Base-by-base conservation (phyloP, 2,329 filamentous ascomycete species). In the Akanthomyces muscarius region DNA sequence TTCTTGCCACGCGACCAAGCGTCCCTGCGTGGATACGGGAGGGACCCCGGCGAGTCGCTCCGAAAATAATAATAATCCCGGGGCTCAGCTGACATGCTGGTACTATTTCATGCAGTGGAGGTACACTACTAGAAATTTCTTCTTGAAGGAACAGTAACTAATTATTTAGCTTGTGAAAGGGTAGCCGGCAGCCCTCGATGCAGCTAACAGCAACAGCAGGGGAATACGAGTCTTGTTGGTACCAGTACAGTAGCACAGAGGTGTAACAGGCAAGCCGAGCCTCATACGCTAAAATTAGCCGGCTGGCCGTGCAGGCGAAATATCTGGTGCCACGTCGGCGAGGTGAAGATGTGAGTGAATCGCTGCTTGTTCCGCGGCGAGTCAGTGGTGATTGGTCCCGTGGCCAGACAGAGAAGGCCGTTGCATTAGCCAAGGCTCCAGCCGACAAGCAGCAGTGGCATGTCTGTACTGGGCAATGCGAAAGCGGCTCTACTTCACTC, bases 301-400 rank as follows among this genome's bases (percentile, higher is more conserved):
- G 2, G 11, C 18, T 25, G 52, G 14, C 13, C 23, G 33, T 36
- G 8, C 33, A 18, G 25, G 25, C 25, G 47, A 14, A 30, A 50
- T 30, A 50, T 50, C 25, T 50, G 23, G 23, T 25, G 23, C 47
- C 47, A 28, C 4, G 23, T 11, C 5, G 47, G 25, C 47, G 25
- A 50, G 25, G 33, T 36, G 7, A 36, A 36, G 6, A 36, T 11
- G 33, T 36, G 8, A 11, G 33, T 36, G 10, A 36, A 36, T 8
- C 7, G 33, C 33, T 11, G 5, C 28, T 30, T 30, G 28, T 30
- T 30, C 28, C 28, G 28, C n/a, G n/a, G 56, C 56, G 56, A 51
- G 56, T 59, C 56, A 59, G 56, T 59, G 21, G 18, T 30, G 23
- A 33, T 56, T 42, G 53, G 53, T 45, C 53, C 25, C 53, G 36